Conservation (phyloP, 75 land plant genomes). For the Adiantum capillusveneris region DNA sequence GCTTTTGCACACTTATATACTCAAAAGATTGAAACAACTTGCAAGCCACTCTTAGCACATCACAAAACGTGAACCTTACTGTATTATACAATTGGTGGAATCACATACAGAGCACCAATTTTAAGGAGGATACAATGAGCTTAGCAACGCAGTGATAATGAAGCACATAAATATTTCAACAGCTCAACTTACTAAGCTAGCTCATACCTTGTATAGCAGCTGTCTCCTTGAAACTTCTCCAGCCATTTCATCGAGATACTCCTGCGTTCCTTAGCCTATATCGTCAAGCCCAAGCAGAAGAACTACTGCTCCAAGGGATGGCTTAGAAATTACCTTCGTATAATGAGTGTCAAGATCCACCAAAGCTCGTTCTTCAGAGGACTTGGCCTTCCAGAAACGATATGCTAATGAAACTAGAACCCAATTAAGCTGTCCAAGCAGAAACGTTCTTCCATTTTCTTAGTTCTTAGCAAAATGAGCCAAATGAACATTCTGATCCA, state of each 20-base stretch:
- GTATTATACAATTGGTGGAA: too few species aligned
- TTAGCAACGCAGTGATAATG: too few species aligned
- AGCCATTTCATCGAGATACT: conserved; percentile 19
- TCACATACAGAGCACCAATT: too few species aligned
- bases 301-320: too few species aligned
- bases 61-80: too few species aligned
- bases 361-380: conserved; percentile 81
- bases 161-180: too few species aligned
- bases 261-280: conserved; percentile 21
- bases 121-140: too few species aligned
- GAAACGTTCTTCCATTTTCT: background rate
- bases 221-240: conserved; percentile 25
- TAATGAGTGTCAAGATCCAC: conserved; percentile 98
- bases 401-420: conserved; percentile 49
- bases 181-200: too few species aligned
- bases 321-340: conserved; percentile 62
- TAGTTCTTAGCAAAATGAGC: background rate
- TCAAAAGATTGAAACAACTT: too few species aligned
- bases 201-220: conserved; percentile 22
- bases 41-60: too few species aligned
- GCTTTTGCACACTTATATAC: too few species aligned
- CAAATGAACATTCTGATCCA: conserved; percentile 2
- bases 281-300: background rate
- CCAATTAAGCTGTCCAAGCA: conserved; percentile 57
- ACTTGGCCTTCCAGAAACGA: conserved; percentile 78